Conservation (phyloP, 805 yeast species). For the Pichia kluyveri region DNA sequence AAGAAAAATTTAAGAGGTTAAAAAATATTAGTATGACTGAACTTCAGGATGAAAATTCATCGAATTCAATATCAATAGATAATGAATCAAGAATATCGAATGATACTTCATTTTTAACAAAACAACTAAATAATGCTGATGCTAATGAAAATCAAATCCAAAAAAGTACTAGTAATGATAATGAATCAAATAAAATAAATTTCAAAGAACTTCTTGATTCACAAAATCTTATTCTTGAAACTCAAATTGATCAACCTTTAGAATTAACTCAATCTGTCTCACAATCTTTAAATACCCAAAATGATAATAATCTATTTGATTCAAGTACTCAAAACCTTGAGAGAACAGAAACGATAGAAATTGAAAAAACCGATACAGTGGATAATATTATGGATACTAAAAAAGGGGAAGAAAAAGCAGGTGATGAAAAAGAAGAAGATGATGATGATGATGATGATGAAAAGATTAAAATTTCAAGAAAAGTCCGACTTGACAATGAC, state of each 20-base stretch:
- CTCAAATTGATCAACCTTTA: constrained; percentile 19
- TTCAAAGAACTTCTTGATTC: constrained; percentile 19
- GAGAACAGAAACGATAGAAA: neutral
- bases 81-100: neutral
- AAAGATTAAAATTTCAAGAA: constrained; percentile 12
- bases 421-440: constrained; percentile 9
- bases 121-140: neutral
- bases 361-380: neutral
- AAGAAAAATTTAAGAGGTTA: constrained; percentile 15
- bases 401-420: neutral
- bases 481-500: constrained; percentile 4
- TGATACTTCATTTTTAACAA: constrained; percentile 4
- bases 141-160: neutral
- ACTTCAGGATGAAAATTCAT: neutral
- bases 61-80: neutral
- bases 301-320: neutral
- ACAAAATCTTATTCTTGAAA: constrained; percentile 23
- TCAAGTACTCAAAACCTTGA: neutral
- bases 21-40: neutral
- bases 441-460: constrained; percentile 15
- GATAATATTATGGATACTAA: neutral
- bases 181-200: neutral
- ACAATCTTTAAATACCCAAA: neutral
- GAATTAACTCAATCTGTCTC: constrained; percentile 3
- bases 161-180: neutral